Evolutionary conservation across 2,329 filamentous ascomycete species (phyloP).

Genomic region (Xylaria arbuscula): DNA sequence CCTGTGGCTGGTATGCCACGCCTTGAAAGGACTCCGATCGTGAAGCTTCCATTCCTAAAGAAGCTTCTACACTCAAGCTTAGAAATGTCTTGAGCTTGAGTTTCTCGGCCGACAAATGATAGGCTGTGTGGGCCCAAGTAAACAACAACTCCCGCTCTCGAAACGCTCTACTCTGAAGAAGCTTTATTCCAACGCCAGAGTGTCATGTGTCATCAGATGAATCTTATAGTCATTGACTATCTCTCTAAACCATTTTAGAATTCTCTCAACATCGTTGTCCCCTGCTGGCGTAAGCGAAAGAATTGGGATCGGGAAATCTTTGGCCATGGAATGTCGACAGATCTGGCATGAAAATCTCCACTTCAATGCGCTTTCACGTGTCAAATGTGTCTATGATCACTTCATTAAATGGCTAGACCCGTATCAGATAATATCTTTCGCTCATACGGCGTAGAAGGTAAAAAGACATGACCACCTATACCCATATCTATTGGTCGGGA

Average conservation of each 20-base stretch:
- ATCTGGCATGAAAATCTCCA: not conserved
- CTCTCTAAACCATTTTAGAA: not conserved
- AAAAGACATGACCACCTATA: not conserved
- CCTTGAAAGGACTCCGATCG: constrained; percentile 49
- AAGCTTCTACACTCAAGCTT: not conserved
- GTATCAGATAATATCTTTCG: not conserved
- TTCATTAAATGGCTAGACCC: constrained; percentile 18
- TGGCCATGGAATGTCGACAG: not conserved
- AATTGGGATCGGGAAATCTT: not conserved
- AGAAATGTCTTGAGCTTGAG: not conserved
- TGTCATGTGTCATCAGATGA: constrained; percentile 17
- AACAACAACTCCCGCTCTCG: not conserved
- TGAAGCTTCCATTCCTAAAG: constrained; percentile 28
- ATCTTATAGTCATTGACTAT: constrained; percentile 19
- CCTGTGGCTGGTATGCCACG: constrained; percentile 57
- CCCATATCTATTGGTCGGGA: constrained; percentile 2
- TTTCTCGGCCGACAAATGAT: not conserved
- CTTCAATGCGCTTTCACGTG: constrained; percentile 3
- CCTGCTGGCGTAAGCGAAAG: constrained; percentile 5
- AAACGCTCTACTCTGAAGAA: not conserved
- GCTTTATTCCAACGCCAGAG: not conserved
- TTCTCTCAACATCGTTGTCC: not conserved
- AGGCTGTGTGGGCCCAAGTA: not conserved
- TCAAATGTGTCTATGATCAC: constrained; percentile 7
- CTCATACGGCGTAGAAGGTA: not conserved